phyloP scores from a whole-genome alignment of 1,284 basidiomycete genomes.

The Grifola frondosa region DNA sequence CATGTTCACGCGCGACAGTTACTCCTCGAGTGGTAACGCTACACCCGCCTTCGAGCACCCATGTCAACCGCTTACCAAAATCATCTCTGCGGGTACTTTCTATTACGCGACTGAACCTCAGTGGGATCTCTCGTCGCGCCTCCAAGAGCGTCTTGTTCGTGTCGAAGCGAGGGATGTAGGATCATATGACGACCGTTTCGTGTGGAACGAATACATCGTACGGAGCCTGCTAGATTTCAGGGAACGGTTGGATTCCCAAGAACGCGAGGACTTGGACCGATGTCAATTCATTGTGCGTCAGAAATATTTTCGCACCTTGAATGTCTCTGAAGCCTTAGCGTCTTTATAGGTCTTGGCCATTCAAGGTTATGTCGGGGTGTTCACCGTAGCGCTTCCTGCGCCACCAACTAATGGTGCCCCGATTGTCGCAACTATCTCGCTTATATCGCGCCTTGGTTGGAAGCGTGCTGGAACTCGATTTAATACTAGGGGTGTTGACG shows the following conservation, averaged over 20 bases:
- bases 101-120: constrained; percentile 83
- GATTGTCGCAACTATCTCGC: constrained; percentile 65
- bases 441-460: constrained; percentile 90
- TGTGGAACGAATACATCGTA: constrained; percentile 87
- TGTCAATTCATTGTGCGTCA: constrained; percentile 78
- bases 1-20: constrained; percentile 45
- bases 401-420: constrained; percentile 71
- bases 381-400: constrained; percentile 67
- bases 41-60: constrained; percentile 80
- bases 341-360: constrained; percentile 81
- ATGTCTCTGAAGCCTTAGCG: constrained; percentile 2
- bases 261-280: constrained; percentile 69
- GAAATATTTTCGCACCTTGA: background rate
- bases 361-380: constrained; percentile 87
- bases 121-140: constrained; percentile 88
- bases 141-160: constrained; percentile 65
- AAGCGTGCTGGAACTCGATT: constrained; percentile 97
- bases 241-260: constrained; percentile 65
- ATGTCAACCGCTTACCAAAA: constrained; percentile 86
- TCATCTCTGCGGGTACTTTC: constrained; percentile 89
- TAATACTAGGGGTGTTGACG: constrained; percentile 96
- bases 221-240: constrained; percentile 80
- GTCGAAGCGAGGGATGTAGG: constrained; percentile 54
- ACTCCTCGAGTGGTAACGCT: constrained; percentile 30
- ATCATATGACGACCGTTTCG: constrained; percentile 77